Conservation (phyloP, 208 protist species). For the Leishmania braziliensis region DNA sequence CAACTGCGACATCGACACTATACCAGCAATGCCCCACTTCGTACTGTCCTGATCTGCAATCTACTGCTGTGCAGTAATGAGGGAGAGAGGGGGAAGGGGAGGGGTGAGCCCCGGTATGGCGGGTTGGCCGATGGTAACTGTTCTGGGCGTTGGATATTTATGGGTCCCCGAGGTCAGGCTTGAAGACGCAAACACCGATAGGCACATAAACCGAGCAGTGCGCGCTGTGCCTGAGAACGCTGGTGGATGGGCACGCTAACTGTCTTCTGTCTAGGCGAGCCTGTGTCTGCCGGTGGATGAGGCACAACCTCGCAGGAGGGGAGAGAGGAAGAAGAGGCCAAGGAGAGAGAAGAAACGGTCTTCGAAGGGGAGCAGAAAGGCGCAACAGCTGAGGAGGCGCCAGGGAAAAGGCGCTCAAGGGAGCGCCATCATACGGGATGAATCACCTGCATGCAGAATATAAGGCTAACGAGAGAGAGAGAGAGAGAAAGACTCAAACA, state of each 20-base stretch:
- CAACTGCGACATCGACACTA: constrained; percentile 58
- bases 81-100: neutral
- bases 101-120: neutral
- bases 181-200: neutral
- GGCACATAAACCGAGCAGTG: neutral
- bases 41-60: neutral
- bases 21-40: neutral
- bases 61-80: neutral
- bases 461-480: neutral
- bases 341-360: neutral
- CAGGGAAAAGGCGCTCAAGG: neutral
- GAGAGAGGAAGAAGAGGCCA: neutral
- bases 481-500: neutral
- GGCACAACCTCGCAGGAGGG: neutral
- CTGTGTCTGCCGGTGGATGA: neutral
- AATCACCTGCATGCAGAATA: neutral
- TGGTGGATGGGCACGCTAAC: neutral
- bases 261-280: neutral
- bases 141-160: neutral
- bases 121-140: neutral
- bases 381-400: neutral
- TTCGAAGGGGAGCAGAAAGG: neutral
- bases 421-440: neutral
- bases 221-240: neutral
- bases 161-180: neutral